phyloP scores from a whole-genome alignment of 495 filamentous ascomycete genomes.

The Penicillium malachiteum region DNA sequence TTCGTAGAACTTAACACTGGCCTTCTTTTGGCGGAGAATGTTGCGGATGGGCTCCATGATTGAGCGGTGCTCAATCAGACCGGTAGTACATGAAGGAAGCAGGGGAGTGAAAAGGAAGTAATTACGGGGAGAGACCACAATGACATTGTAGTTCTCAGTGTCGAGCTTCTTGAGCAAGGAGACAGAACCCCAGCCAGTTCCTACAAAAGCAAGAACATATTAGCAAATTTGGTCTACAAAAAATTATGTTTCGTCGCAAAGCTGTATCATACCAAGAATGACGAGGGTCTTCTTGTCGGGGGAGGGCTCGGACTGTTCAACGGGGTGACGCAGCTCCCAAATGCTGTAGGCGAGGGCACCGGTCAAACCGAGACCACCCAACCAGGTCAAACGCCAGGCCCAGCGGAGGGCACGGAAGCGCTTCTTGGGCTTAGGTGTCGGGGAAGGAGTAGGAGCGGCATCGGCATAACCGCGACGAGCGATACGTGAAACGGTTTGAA shows the following conservation, averaged over 20 bases:
- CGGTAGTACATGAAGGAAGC: slow-evolving; percentile 93
- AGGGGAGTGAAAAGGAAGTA: slow-evolving; percentile 99
- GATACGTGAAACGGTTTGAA: slow-evolving; percentile 30
- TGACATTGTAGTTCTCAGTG: slow-evolving; percentile 96
- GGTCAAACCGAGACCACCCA: slow-evolving; percentile 64
- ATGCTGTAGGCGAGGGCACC: slow-evolving; percentile 76
- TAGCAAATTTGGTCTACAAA: slow-evolving; percentile 14
- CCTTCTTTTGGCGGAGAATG: slow-evolving; percentile 89
- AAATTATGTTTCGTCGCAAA: slow-evolving; percentile 1
- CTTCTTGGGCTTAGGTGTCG: slow-evolving; percentile 45
- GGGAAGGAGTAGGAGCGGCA: slow-evolving; percentile 34
- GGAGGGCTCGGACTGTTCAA: slow-evolving; percentile 76
- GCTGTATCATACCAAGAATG: slow-evolving; percentile 71
- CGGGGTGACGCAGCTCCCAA: slow-evolving; percentile 76
- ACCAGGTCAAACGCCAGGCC: slow-evolving; percentile 75
- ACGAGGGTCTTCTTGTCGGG: slow-evolving; percentile 95
- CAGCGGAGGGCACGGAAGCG: slow-evolving; percentile 56
- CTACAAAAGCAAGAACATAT: slow-evolving; percentile 42
- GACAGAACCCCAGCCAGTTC: slow-evolving; percentile 95
- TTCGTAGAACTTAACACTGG: slow-evolving; percentile 93
- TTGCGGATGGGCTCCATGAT: slow-evolving; percentile 99
- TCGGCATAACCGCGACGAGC: slow-evolving; percentile 44
- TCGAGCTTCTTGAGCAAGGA: slow-evolving; percentile 97
- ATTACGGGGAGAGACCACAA: slow-evolving; percentile 92
- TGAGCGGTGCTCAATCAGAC: slow-evolving; percentile 95